Evolutionary conservation across 169 alveolate genomes (phyloP).

Genomic region (Eimeria praecox): DNA sequence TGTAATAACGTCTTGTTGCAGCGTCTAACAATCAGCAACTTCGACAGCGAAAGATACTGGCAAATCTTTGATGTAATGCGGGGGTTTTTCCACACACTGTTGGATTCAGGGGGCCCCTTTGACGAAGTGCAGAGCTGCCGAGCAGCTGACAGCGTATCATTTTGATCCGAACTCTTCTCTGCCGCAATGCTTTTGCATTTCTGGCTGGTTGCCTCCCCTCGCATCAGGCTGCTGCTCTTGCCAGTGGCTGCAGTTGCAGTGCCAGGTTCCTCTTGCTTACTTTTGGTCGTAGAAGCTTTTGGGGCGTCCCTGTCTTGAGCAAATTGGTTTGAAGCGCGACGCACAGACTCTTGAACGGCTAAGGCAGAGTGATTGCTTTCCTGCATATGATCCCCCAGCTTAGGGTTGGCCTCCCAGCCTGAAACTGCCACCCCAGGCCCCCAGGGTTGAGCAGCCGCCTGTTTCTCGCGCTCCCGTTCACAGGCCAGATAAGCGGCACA

Average conservation of each 20-base stretch:
- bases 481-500: constrained; percentile 49
- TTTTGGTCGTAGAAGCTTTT: not conserved
- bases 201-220: not conserved
- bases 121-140: not conserved
- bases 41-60: constrained; percentile 60
- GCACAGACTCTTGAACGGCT: not conserved
- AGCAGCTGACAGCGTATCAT: not conserved
- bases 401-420: not conserved
- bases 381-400: not conserved
- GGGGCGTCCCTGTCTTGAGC: not conserved
- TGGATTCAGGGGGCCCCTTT: not conserved
- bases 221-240: not conserved
- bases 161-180: not conserved
- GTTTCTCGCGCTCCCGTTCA: constrained; percentile 4
- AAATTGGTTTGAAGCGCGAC: not conserved
- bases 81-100: constrained; percentile 60
- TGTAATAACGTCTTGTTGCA: constrained; percentile 63
- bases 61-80: constrained; percentile 53
- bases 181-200: not conserved
- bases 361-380: not conserved
- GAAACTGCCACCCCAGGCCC: not conserved
- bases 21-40: constrained; percentile 67
- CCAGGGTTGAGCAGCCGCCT: not conserved
- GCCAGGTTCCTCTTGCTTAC: not conserved
- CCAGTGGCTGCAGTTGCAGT: not conserved